Conservation (phyloP, 805 yeast genomes). For the Metschnikowia gruessii region DNA sequence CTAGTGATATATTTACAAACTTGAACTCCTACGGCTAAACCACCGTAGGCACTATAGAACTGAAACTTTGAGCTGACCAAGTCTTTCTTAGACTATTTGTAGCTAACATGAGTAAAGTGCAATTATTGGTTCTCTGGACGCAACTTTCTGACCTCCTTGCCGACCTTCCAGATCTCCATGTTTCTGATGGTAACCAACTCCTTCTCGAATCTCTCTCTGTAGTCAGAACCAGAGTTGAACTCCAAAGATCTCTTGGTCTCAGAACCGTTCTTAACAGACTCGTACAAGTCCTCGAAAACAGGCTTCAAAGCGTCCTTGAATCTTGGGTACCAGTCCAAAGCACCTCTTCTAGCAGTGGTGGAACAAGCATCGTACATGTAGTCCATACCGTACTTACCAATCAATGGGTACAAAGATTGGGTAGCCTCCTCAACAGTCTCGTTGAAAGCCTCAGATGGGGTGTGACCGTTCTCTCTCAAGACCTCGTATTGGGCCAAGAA, state of each 20-base stretch:
- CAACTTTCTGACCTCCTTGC: constrained; percentile 99
- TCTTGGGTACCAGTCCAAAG: constrained; percentile 99
- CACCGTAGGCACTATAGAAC: constrained; percentile 10
- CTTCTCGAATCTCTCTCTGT: constrained; percentile 92
- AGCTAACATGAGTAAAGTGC: constrained; percentile 8
- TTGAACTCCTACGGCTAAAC: background rate
- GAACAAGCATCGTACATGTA: constrained; percentile 99
- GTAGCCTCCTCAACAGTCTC: constrained; percentile 99
- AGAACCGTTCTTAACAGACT: constrained; percentile 90
- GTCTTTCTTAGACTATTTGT: constrained; percentile 40
- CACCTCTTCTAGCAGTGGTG: constrained; percentile 99
- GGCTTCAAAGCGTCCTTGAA: constrained; percentile 99
- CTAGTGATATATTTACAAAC: constrained; percentile 29
- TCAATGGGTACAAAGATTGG: constrained; percentile 97
- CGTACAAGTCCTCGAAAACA: constrained; percentile 94
- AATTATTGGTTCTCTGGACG: constrained; percentile 96
- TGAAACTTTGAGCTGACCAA: constrained; percentile 24
- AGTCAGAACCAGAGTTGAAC: constrained; percentile 97
- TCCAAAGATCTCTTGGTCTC: constrained; percentile 98
- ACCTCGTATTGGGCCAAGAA: constrained; percentile 99
- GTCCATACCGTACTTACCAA: constrained; percentile 99
- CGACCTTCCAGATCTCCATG: constrained; percentile 99
- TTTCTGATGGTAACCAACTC: constrained; percentile 92
- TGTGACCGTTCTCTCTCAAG: constrained; percentile 98
- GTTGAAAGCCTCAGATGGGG: constrained; percentile 99